These are phyloP conservation scores for Hymenoscyphus occultus DNA, from an alignment of 2,329 filamentous ascomycete genomes.

Conservation along the genomic window DNA sequence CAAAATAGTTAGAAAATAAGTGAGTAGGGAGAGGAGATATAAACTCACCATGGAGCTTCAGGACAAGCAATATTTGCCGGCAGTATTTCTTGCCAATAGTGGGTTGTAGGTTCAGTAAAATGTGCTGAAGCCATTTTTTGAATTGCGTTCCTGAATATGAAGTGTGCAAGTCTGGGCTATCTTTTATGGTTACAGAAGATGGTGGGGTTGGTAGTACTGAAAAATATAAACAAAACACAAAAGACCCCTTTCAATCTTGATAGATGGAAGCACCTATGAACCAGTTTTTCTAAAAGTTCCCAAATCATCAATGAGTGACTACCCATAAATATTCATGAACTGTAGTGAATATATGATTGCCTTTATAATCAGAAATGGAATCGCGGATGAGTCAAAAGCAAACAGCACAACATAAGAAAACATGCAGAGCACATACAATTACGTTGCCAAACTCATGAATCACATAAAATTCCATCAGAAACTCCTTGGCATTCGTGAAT, in stretches of 20 bases:
- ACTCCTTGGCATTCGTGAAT: too few relatives aligned
- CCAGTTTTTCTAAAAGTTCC: background rate
- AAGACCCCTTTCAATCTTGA: background rate
- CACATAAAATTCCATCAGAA: too few relatives aligned
- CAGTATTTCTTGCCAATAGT: conserved; percentile 31
- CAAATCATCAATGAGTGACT: too few relatives aligned
- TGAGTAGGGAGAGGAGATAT: background rate
- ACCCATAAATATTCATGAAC: too few relatives aligned
- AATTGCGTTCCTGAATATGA: background rate
- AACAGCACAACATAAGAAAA: too few relatives aligned
- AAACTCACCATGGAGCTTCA: conserved; percentile 18
- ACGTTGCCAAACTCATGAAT: too few relatives aligned
- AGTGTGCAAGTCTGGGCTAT: background rate
- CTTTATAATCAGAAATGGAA: too few relatives aligned
- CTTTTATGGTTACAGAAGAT: background rate
- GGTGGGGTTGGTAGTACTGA: background rate
- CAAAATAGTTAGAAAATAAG: background rate
- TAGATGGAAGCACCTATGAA: background rate
- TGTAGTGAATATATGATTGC: too few relatives aligned
- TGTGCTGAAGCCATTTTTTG: conserved; percentile 15
- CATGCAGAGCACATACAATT: too few relatives aligned
- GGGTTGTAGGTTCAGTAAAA: conserved; percentile 30
- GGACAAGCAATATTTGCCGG: conserved; percentile 1
- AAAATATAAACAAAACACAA: background rate
- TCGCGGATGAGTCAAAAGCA: too few relatives aligned